Conservation (phyloP, 208 protist species). For the Crithidia bombi region DNA sequence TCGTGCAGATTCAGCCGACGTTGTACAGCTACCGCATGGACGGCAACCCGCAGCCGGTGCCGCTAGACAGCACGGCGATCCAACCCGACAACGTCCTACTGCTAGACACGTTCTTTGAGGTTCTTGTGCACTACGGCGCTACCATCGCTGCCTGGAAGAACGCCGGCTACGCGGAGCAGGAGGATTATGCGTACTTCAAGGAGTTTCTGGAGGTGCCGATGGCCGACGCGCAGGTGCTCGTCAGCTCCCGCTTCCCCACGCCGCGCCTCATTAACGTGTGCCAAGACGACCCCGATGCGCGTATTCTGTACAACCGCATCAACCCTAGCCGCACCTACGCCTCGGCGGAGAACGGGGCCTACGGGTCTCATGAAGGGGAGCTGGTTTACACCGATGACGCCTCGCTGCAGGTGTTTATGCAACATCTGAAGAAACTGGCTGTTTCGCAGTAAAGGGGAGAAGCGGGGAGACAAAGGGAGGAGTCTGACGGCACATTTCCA, state of each 20-base stretch:
- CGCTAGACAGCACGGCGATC: conserved; percentile 92
- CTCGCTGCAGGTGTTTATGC: conserved; percentile 97
- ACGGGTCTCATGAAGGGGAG: conserved; percentile 77
- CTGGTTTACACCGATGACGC: conserved; percentile 98
- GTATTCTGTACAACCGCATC: conserved; percentile 98
- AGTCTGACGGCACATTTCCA: too few species aligned
- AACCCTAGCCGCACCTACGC: conserved; percentile 97
- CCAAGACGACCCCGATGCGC: conserved; percentile 95
- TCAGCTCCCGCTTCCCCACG: conserved; percentile 93
- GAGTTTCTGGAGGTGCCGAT: conserved; percentile 94
- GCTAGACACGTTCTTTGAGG: conserved; percentile 99
- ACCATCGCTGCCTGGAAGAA: conserved; percentile 96
- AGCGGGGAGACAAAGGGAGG: too few species aligned
- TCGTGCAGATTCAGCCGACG: conserved; percentile 99
- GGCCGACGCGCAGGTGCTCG: conserved; percentile 92
- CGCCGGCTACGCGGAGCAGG: conserved; percentile 93
- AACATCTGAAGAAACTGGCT: conserved; percentile 97
- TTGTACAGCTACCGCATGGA: conserved; percentile 97
- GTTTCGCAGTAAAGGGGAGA: conserved; percentile 69
- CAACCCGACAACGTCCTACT: conserved; percentile 96
- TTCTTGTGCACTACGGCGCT: conserved; percentile 97
- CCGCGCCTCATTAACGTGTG: conserved; percentile 97
- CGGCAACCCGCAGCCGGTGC: conserved; percentile 85
- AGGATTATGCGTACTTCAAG: conserved; percentile 95
- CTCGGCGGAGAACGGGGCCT: conserved; percentile 47